A percentile compares a stretch with the other conserved stretches of the same genome.
Conservation (phyloP, 495 filamentous ascomycete species). For the Penicillium coprophilum region DNA sequence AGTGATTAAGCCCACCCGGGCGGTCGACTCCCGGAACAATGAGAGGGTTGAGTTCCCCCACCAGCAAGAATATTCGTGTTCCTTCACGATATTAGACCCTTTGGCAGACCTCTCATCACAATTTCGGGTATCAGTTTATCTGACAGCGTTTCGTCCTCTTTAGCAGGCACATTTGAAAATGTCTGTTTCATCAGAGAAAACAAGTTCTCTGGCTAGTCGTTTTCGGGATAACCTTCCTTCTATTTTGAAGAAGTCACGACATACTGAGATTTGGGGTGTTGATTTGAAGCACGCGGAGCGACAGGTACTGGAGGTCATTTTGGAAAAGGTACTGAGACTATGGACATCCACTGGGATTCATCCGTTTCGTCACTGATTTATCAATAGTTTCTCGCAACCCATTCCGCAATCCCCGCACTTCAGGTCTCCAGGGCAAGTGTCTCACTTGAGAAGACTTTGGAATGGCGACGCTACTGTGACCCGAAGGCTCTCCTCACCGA, state of each 20-base stretch:
- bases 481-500: background rate
- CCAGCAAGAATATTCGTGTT: background rate
- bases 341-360: background rate
- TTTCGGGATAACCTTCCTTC: background rate
- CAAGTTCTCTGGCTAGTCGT: background rate
- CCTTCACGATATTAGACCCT: background rate
- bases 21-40: no score
- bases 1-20: background rate
- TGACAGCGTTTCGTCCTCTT: background rate
- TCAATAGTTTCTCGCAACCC: background rate
- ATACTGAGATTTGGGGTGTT: background rate
- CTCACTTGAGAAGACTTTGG: background rate
- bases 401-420: background rate
- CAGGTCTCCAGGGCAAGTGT: background rate
- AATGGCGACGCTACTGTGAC: background rate
- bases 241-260: background rate
- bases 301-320: background rate
- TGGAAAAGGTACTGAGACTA: background rate
- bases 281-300: background rate
- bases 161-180: background rate
- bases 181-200: background rate
- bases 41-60: no score
- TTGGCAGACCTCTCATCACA: background rate
- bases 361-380: background rate
- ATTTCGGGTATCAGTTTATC: background rate